Evolutionary conservation across 2,329 filamentous ascomycete species (phyloP).

Genomic region (Aspergillus sp.): DNA sequence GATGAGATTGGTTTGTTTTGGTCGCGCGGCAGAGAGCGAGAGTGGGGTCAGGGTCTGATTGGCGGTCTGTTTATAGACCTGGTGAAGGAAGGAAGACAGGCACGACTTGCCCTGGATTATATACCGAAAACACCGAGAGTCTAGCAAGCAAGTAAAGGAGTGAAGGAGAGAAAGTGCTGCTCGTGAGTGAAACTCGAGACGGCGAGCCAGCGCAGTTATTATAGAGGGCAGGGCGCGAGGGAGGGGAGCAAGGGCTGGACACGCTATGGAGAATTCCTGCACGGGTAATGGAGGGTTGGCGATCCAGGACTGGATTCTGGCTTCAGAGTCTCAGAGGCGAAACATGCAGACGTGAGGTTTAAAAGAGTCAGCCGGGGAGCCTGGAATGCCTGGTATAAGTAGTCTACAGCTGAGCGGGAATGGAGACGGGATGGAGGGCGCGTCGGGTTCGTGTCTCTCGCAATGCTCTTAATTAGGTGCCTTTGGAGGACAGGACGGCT

Average conservation of each 20-base stretch:
- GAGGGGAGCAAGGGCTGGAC: constrained; percentile 3
- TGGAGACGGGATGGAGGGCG: constrained; percentile 4
- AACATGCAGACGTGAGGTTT: constrained; percentile 13
- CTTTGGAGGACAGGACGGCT: neutral
- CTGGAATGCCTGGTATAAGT: constrained; percentile 9
- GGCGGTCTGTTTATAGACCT: constrained; percentile 19
- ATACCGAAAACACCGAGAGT: neutral
- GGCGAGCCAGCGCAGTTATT: constrained; percentile 11
- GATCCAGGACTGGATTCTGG: neutral
- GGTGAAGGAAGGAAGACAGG: constrained; percentile 4
- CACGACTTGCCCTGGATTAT: neutral
- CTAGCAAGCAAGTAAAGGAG: neutral
- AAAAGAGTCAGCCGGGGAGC: neutral
- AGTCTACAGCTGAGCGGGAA: constrained; percentile 4
- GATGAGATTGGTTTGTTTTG: constrained; percentile 18
- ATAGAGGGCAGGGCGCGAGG: constrained; percentile 13
- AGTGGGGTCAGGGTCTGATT: constrained; percentile 13
- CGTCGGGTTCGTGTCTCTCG: constrained; percentile 16
- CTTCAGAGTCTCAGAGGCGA: constrained; percentile 3
- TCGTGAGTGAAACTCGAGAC: neutral
- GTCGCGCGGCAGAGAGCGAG: constrained; percentile 25
- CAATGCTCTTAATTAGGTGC: neutral
- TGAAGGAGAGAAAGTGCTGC: constrained; percentile 8
- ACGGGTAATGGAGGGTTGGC: constrained; percentile 1
- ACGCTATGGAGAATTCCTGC: constrained; percentile 14